These are phyloP conservation scores for Pugionium dolabratum DNA, from an alignment of 345 rosid genomes.

Conservation along the genomic window DNA sequence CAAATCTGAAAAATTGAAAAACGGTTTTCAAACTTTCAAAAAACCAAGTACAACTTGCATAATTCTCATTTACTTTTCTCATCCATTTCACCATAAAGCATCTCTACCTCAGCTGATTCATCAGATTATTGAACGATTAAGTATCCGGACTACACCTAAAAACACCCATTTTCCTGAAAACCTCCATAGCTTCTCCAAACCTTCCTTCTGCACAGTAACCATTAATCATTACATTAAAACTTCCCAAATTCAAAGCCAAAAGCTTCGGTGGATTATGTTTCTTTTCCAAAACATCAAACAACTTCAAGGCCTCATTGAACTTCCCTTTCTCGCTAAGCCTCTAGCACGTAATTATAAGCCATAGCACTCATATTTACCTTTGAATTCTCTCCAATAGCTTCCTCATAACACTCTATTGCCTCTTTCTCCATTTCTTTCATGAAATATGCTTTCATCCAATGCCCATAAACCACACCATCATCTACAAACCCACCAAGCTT, in stretches of 20 bases:
- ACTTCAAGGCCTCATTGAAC: constrained; percentile 69
- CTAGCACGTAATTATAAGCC: constrained; percentile 70
- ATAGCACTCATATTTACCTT: constrained; percentile 64
- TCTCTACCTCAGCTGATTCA: constrained; percentile 80
- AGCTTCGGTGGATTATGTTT: constrained; percentile 70
- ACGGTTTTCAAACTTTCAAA: no score
- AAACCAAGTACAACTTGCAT: no score
- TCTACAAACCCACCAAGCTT: constrained; percentile 64
- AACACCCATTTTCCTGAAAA: constrained; percentile 64
- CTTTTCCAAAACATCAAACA: constrained; percentile 63
- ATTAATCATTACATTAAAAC: constrained; percentile 80
- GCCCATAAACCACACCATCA: constrained; percentile 84
- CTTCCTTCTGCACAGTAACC: constrained; percentile 66
- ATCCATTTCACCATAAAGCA: constrained; percentile 70
- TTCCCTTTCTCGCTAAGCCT: constrained; percentile 70
- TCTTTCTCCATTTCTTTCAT: constrained; percentile 70
- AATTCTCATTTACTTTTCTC: constrained; percentile 46
- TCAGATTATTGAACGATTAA: constrained; percentile 69
- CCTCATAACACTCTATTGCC: constrained; percentile 77
- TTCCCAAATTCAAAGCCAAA: constrained; percentile 73
- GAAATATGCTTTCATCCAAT: constrained; percentile 76
- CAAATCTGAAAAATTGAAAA: no score
- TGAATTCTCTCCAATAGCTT: constrained; percentile 54
- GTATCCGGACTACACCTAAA: constrained; percentile 70
- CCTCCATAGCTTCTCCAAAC: constrained; percentile 68